Evolutionary conservation across 345 rosid species (phyloP), one percentile per base, ranked within the genome.

Genomic region (Camelina hispida): DNA sequence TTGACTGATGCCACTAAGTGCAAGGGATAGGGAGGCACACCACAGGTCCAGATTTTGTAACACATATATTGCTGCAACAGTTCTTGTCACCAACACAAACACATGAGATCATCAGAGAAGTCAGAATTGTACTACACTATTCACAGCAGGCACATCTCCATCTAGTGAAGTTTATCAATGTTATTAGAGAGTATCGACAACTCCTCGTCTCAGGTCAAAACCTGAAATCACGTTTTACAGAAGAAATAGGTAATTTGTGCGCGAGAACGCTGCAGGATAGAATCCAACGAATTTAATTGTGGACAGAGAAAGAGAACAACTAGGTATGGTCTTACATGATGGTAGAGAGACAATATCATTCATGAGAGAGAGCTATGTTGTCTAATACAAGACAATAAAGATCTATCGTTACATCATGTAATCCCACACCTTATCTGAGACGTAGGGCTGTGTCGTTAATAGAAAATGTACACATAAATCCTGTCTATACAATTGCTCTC

Each of bases 261-360:
- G 42, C 9, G 5, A 35, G 4, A 15, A 35, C 38, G 38, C 17
- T 74, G 43, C 15, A 23, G 7, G 46, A 67, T 25, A 59, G 56
- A 58, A 70, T 34, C 74, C 46, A 18, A 71, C 35, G 50, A 28
- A 65, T 64, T 65, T 0, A 74, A 43, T 12, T 5, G 64, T 30
- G 16, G 64, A 62, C 35, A 46, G 42, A 62, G 40, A 62, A 35
- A 57, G 42, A 32, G 9, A 50, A 66, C 17, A 51, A 53, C 48
- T 68, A 40, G 32, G 71, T 55, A 70, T 70, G 70, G 71, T 69
- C 75, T 63, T 69, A 70, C 61, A 62, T 63, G 43, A 69, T 55
- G 52, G 66, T 22, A 47, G 66, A 55, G 30, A 56, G 52, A 47
- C 23, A 47, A 10, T 62, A 63, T 54, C 37, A 46, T 64, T 54